These are phyloP conservation scores for Pichia norvegensis DNA, from an alignment of 1,139 yeast genomes.

Conservation along the genomic window DNA sequence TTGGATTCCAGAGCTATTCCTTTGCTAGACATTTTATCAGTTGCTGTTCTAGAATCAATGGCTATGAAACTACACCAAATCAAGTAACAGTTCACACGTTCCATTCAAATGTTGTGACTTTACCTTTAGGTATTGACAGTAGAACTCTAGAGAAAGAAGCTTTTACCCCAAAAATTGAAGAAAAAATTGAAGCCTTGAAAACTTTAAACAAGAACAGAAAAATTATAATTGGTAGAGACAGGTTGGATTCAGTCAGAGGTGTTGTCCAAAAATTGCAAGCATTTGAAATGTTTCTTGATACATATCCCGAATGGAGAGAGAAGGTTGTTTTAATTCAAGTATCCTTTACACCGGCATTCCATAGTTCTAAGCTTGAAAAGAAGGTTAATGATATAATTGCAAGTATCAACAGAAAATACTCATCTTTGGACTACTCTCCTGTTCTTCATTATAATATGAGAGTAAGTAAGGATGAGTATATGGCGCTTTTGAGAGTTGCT, in stretches of 20 bases:
- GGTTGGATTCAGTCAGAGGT: conserved; percentile 74
- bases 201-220: conserved; percentile 67
- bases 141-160: conserved; percentile 54
- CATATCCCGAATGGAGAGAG: conserved; percentile 89
- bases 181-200: conserved; percentile 46
- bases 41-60: conserved; percentile 76
- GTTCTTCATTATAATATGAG: conserved; percentile 90
- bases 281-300: conserved; percentile 70
- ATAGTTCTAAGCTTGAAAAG: conserved; percentile 56
- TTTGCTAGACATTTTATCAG: conserved; percentile 88
- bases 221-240: conserved; percentile 75
- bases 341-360: conserved; percentile 65
- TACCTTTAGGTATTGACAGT: conserved; percentile 85
- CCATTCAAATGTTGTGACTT: conserved; percentile 60
- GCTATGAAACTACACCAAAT: conserved; percentile 55
- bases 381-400: conserved; percentile 71
- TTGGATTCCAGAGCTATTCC: conserved; percentile 79
- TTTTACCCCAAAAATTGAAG: conserved; percentile 29
- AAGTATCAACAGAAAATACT: conserved; percentile 76
- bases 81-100: conserved; percentile 71
- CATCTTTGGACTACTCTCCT: conserved; percentile 71
- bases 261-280: conserved; percentile 78
- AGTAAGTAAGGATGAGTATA: conserved; percentile 79
- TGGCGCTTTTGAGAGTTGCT: conserved; percentile 80
- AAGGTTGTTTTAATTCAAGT: conserved; percentile 88